Evolutionary conservation across 257 asterid species (phyloP), one percentile per base, ranked within the genome.

Genomic region (Plantago major): DNA sequence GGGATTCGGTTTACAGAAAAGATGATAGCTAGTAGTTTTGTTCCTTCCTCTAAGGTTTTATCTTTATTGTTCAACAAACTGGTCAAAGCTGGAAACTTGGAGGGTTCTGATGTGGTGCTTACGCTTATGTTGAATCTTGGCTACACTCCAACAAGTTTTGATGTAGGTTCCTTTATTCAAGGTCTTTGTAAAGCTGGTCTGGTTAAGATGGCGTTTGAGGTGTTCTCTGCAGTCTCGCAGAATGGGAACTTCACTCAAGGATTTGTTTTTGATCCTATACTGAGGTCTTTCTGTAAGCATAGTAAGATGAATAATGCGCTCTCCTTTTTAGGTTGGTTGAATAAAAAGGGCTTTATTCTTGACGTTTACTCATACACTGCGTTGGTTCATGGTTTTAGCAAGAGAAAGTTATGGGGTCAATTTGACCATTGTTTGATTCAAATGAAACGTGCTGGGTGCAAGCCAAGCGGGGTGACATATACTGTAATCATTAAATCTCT

Each of bases 241-340:
- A 73, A 59, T 53, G 76, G 79, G 22, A 50, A 47, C 56, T 70
- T 67, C 57, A 62, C 59, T 61, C 48, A 54, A 51, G 78, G 73
- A 8, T 56, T 14, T 60, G 55, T 63, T 50, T 80, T 64, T 70
- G 82, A 78, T 78, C 83, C 79, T 8, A 71, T 86, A 60, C 47
- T 81, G 11, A 83, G 89, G 91, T 75, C 83, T 56, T 67, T 83
- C 55, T 79, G 86, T 60, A 86, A 77, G 68, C 76, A 70, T 17
- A 52, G 46, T 22, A 66, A 70, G 58, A 56, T 58, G 58, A 17
- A 56, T 54, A 37, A 46, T 1, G 69, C 81, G 5, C 53, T 86
- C 63, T 78, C 89, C 3, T 75, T 79, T 76, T 66, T 86, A 65
- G 78, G 84, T 63, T 75, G 67, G 68, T 70, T 86, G 46, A 72